Percentiles rank a stretch among this genome's conserved stretches.
Conservation (phyloP, 169 alveolate genomes). For the Plasmodium gaboni region DNA sequence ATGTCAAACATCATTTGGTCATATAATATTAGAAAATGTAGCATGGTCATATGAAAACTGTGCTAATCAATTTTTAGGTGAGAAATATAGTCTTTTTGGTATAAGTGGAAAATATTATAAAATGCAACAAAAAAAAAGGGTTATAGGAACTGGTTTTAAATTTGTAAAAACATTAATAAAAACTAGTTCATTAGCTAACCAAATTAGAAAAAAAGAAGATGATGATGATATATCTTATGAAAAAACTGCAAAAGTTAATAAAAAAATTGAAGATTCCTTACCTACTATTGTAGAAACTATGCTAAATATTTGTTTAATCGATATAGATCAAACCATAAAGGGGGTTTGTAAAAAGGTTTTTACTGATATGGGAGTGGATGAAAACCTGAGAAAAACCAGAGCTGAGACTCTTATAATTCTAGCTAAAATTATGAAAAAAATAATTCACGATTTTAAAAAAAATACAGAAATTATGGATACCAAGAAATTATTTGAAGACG, state of each 20-base stretch:
- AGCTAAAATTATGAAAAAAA: conserved; percentile 88
- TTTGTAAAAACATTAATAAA: conserved; percentile 85
- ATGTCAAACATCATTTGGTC: conserved; percentile 90
- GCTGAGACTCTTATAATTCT: conserved; percentile 90
- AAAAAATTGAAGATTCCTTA: conserved; percentile 88
- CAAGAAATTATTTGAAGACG: conserved; percentile 67
- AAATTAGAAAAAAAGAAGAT: conserved; percentile 76
- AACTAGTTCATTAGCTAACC: conserved; percentile 87
- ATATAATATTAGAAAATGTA: conserved; percentile 89
- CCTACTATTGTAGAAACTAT: conserved; percentile 91
- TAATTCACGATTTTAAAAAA: conserved; percentile 50
- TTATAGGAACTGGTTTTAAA: conserved; percentile 86
- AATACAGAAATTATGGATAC: conserved; percentile 64
- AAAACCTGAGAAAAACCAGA: conserved; percentile 86
- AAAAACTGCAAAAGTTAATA: conserved; percentile 81
- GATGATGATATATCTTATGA: conserved; percentile 76
- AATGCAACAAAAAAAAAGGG: conserved; percentile 86
- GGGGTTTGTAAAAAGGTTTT: conserved; percentile 89
- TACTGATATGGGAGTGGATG: conserved; percentile 91
- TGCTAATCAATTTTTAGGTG: conserved; percentile 91
- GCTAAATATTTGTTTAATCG: conserved; percentile 91
- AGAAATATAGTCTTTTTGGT: conserved; percentile 88
- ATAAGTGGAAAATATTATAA: conserved; percentile 89
- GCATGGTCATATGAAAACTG: conserved; percentile 93
- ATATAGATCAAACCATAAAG: conserved; percentile 89